Evolutionary conservation across 1,284 basidiomycete genomes (phyloP).

Genomic region (Ganoderma multipileum): DNA sequence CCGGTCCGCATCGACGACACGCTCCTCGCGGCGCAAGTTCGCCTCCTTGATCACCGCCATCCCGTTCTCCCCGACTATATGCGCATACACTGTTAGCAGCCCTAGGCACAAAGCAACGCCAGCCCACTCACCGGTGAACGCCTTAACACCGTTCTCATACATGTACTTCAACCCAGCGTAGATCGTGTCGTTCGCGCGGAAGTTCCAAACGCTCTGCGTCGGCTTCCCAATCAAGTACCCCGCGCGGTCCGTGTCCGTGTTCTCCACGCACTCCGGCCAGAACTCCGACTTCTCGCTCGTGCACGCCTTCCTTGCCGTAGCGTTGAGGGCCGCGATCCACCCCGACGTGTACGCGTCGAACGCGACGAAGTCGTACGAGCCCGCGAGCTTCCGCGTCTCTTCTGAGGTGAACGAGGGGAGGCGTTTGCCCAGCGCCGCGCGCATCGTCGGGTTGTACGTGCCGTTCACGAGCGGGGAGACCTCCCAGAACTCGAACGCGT

Average conservation of each 20-base stretch:
- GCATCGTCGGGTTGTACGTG: slow-evolving; percentile 8
- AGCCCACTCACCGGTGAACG: neutral
- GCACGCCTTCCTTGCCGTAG: neutral
- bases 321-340: slow-evolving; percentile 1
- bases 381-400: slow-evolving; percentile 3
- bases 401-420: neutral
- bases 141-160: neutral
- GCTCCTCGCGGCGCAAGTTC: neutral
- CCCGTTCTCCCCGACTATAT: slow-evolving; percentile 3
- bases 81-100: neutral
- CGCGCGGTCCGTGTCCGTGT: neutral
- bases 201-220: slow-evolving; percentile 8
- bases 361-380: slow-evolving; percentile 5
- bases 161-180: slow-evolving; percentile 1
- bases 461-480: slow-evolving; percentile 6
- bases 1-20: slow-evolving; percentile 8
- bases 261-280: slow-evolving; percentile 4
- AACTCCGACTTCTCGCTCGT: neutral
- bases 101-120: neutral
- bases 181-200: slow-evolving; percentile 5
- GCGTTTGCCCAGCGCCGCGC: neutral
- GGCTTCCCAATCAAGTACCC: slow-evolving; percentile 3
- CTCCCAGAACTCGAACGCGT: slow-evolving; percentile 8
- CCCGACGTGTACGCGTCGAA: slow-evolving; percentile 8
- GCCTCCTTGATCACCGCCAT: slow-evolving; percentile 6